Evolutionary conservation across 345 rosid genomes (phyloP).

Genomic region (Fremontodendron californicum): DNA sequence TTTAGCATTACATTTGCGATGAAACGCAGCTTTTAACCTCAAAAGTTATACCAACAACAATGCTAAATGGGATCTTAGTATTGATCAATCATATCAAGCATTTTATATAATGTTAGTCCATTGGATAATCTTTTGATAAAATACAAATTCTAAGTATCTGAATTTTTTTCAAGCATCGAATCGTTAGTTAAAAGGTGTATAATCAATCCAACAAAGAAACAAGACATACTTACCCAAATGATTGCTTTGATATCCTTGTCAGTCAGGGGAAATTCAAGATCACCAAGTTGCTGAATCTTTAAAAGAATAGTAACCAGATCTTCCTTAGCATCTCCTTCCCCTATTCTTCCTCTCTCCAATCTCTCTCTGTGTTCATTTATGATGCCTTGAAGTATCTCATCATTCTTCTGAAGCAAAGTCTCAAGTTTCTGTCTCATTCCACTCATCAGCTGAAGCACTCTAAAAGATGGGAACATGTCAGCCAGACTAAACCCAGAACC

Average conservation of each 20-base stretch:
- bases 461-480: neutral
- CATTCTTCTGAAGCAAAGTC: neutral
- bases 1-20: too few species aligned
- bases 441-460: neutral
- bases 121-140: too few species aligned
- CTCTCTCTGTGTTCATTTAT: neutral
- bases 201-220: too few species aligned
- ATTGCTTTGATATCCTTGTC: neutral
- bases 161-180: too few species aligned
- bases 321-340: neutral
- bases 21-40: too few species aligned
- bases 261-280: neutral
- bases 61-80: too few species aligned
- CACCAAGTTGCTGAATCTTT: neutral
- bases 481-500: neutral
- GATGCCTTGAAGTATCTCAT: neutral
- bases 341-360: neutral
- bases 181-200: too few species aligned
- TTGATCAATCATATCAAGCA: too few species aligned
- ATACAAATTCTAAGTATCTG: too few species aligned
- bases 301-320: neutral
- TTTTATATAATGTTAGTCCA: too few species aligned
- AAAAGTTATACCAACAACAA: too few species aligned
- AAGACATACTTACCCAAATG: neutral
- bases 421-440: neutral